phyloP scores from a whole-genome alignment of 2,329 filamentous ascomycete genomes.

The Epicoccum sorghinum region DNA sequence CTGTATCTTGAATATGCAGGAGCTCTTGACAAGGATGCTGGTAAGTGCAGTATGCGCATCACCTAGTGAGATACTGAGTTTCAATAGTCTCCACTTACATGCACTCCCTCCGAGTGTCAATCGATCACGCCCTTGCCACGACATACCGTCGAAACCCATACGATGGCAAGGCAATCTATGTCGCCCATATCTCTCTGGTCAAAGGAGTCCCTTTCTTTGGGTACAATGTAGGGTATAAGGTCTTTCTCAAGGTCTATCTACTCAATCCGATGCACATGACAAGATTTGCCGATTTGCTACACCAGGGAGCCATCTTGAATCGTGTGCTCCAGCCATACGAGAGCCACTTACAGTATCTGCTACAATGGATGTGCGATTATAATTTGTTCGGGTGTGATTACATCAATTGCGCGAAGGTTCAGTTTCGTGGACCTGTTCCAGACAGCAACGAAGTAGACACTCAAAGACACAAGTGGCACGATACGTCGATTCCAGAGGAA shows the following conservation, averaged over 20 bases:
- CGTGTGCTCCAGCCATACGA: slow-evolving; percentile 88
- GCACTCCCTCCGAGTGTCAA: slow-evolving; percentile 78
- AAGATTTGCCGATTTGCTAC: slow-evolving; percentile 83
- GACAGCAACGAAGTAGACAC: slow-evolving; percentile 67
- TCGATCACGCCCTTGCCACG: slow-evolving; percentile 86
- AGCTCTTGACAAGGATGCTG: slow-evolving; percentile 67
- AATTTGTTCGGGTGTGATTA: slow-evolving; percentile 95
- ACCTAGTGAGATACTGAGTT: slow-evolving; percentile 17
- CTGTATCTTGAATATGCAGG: slow-evolving; percentile 88
- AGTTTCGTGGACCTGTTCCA: slow-evolving; percentile 79
- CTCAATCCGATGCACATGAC: slow-evolving; percentile 86
- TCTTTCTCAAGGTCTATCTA: slow-evolving; percentile 94
- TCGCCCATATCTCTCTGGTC: slow-evolving; percentile 87
- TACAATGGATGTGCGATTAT: slow-evolving; percentile 99
- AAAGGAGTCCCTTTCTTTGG: slow-evolving; percentile 97
- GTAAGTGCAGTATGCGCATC: slow-evolving; percentile 54
- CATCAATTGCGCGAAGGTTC: slow-evolving; percentile 72
- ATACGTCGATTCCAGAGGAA: slow-evolving; percentile 67
- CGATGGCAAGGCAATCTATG: slow-evolving; percentile 72
- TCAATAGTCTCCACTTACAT: slow-evolving; percentile 74
- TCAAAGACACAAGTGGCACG: slow-evolving; percentile 77
- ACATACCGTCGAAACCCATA: slow-evolving; percentile 81
- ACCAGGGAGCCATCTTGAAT: slow-evolving; percentile 87
- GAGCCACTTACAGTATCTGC: slow-evolving; percentile 86
- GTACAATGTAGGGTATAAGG: slow-evolving; percentile 88